These are phyloP conservation scores for Omphalotus olearius DNA, from an alignment of 1,284 basidiomycete species.

Conservation along the genomic window DNA sequence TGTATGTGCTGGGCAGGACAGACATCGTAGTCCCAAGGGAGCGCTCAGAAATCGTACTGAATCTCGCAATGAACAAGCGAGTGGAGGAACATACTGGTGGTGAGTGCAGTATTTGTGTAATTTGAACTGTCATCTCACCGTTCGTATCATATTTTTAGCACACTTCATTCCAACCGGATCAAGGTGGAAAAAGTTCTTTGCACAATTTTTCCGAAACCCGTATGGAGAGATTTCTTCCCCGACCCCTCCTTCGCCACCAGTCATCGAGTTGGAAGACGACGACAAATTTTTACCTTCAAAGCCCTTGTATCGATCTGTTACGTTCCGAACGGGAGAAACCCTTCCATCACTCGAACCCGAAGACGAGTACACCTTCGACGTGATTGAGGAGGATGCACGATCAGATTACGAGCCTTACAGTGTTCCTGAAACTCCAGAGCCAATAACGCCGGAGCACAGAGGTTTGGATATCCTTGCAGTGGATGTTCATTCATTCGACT, in stretches of 20 bases:
- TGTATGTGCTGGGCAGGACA: slow-evolving; percentile 12
- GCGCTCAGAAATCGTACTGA: slow-evolving; percentile 10
- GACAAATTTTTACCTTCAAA: background rate
- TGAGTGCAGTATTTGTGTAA: background rate
- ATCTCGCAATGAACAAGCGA: slow-evolving; percentile 8
- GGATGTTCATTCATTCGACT: no score
- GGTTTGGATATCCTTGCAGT: no score
- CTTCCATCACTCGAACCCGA: no score
- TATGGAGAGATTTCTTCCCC: slow-evolving; percentile 14
- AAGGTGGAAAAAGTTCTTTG: slow-evolving; percentile 13
- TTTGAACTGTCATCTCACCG: background rate
- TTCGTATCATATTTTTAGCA: background rate
- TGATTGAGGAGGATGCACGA: no score
- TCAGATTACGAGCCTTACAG: no score
- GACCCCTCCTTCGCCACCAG: background rate
- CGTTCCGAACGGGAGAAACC: no score
- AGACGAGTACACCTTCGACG: no score
- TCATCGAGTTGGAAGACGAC: background rate
- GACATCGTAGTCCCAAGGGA: slow-evolving; percentile 14
- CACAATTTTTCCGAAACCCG: slow-evolving; percentile 11
- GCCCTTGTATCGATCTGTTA: no score
- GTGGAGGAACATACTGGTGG: slow-evolving; percentile 13
- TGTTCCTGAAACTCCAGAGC: no score
- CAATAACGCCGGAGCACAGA: no score
- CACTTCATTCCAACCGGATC: slow-evolving; percentile 12